Base-by-base conservation (phyloP, 2,329 filamentous ascomycete genomes). In the Pseudogymnoascus sp. region DNA sequence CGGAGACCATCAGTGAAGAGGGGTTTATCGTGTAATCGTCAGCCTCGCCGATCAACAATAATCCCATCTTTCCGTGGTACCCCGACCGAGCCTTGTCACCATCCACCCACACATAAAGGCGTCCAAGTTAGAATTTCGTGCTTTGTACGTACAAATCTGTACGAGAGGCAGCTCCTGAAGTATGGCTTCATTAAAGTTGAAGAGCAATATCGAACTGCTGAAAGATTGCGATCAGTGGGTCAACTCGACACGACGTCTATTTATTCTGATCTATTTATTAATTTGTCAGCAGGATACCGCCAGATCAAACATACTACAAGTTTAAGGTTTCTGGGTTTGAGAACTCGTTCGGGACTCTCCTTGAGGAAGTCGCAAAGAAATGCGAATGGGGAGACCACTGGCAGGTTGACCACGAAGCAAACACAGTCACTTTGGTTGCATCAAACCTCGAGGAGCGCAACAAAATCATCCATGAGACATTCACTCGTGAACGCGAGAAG, bases 311-410 rank as follows among this genome's bases (percentile, higher is more conserved):
- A 20, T 67, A 64, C 59, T 65, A 64, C 57, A 65, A 66, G 30
- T 66, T 67, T 60, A 61, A 64, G 28, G 60, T 67, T 30, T 41
- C 62, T 11, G 64, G 64, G 14, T 64, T 62, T 57, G 34, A 47
- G 5, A 43, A 34, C 16, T 63, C 66, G 5, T 62, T 67, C 11
- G 65, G 66, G 6, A 64, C 66, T 47, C 39, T 64, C 9, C 65
- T 62, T 54, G 32, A 39, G 30, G 22, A 28, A 12, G 38, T 65
- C 30, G 35, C 65, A 7, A 16, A 62, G 14, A 58, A 20, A 28
- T 25, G 65, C 16, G 14, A 20, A 22, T 60, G 58, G 59, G 18
- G 54, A 20, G 30, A 32, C 35, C 34, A 58, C 1, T 65, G 63
- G 64, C 39, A 58, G 16, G 20, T 65, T 32, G 57, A 65, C 22